These are phyloP conservation scores for Neopestalotiopsis rosae DNA, from an alignment of 2,329 filamentous ascomycete species.

Conservation along the genomic window DNA sequence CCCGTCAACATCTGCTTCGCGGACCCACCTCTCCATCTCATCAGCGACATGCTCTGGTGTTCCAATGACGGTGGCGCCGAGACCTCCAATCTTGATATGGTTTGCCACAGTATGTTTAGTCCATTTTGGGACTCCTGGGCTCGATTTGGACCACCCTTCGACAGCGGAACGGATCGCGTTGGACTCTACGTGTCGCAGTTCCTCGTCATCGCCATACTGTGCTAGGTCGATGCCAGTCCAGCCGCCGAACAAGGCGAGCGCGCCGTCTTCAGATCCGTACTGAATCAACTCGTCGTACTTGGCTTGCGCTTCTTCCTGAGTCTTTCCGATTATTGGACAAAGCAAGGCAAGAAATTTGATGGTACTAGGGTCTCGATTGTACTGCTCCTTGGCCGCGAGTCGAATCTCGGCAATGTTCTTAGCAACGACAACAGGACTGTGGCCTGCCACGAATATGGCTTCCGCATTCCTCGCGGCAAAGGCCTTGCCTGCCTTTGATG, in stretches of 20 bases:
- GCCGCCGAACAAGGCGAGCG: conserved; percentile 15
- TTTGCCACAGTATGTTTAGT: conserved; percentile 18
- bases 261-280: conserved; percentile 16
- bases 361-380: conserved; percentile 10
- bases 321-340: conserved; percentile 16
- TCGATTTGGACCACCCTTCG: conserved; percentile 16
- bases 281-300: conserved; percentile 17
- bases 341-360: conserved; percentile 16
- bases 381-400: conserved; percentile 9
- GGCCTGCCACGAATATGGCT: conserved; percentile 17
- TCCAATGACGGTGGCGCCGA: conserved; percentile 16
- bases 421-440: conserved; percentile 12
- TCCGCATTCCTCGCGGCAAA: conserved; percentile 17
- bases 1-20: conserved; percentile 14
- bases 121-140: conserved; percentile 15
- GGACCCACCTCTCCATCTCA: conserved; percentile 18
- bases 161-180: conserved; percentile 17
- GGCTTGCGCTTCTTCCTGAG: conserved; percentile 14
- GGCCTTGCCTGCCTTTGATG: conserved; percentile 16
- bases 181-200: conserved; percentile 16
- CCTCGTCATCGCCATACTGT: conserved; percentile 16
- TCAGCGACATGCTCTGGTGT: conserved; percentile 16
- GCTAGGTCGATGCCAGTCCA: conserved; percentile 19
- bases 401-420: conserved; percentile 17
- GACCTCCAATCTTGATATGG: conserved; percentile 16